Conservation (phyloP, 2,329 filamentous ascomycete species). For the Chaetomiaceae sp. region DNA sequence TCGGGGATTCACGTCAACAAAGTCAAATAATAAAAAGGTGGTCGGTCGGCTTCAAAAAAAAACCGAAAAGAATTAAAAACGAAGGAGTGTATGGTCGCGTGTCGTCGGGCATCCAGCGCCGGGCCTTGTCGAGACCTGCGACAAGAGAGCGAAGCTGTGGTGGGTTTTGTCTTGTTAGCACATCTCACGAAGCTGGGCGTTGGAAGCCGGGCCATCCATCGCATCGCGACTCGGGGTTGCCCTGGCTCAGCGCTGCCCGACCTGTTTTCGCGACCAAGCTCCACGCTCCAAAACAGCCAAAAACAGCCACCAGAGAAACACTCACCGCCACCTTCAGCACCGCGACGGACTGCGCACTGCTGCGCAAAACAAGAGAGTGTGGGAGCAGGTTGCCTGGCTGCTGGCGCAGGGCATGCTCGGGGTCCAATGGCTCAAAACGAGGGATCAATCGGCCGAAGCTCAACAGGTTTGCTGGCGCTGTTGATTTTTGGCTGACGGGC, state of each 20-base stretch:
- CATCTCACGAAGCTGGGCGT: neutral
- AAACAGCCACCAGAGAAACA: too few relatives aligned
- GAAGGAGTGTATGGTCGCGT: constrained; percentile 16
- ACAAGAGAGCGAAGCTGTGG: constrained; percentile 20
- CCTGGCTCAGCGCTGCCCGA: constrained; percentile 13
- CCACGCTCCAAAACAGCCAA: too few relatives aligned
- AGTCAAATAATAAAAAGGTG: constrained; percentile 2
- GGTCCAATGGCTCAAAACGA: constrained; percentile 26
- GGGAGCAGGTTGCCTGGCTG: constrained; percentile 14
- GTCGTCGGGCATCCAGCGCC: constrained; percentile 15
- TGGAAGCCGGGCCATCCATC: neutral
- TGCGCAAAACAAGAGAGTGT: constrained; percentile 19
- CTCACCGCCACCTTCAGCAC: constrained; percentile 24
- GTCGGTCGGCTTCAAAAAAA: constrained; percentile 7
- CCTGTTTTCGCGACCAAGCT: constrained; percentile 14
- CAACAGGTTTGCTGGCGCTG: constrained; percentile 15
- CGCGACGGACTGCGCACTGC: constrained; percentile 9
- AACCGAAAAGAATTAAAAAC: constrained; percentile 4
- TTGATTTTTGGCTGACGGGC: constrained; percentile 14
- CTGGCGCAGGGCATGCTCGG: constrained; percentile 17
- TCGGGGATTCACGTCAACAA: neutral
- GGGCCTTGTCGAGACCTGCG: constrained; percentile 19
- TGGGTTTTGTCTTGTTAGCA: constrained; percentile 11
- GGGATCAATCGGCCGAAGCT: constrained; percentile 16
- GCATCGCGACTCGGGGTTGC: constrained; percentile 15